Evolutionary conservation across 176 grass and related monocot species (phyloP).

Genomic region (Bromus sterilis): DNA sequence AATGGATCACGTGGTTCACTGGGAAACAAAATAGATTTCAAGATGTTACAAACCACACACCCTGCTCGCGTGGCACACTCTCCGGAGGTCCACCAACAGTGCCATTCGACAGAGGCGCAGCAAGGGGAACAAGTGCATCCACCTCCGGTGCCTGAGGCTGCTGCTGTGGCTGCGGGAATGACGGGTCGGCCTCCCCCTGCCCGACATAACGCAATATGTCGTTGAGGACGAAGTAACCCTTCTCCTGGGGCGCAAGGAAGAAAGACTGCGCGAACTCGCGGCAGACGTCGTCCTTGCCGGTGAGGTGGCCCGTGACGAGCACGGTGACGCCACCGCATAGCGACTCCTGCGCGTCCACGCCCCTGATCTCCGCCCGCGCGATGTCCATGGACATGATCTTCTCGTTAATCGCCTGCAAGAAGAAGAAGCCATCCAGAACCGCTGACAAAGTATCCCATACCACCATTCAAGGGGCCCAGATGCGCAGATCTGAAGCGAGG

Average conservation of each 20-base stretch:
- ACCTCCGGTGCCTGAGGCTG: neutral
- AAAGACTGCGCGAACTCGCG: conserved; percentile 87
- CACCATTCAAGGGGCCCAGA: neutral
- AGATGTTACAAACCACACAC: conserved; percentile 16
- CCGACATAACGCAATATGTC: conserved; percentile 66
- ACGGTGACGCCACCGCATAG: conserved; percentile 72
- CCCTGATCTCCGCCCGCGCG: conserved; percentile 74
- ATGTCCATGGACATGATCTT: conserved; percentile 93
- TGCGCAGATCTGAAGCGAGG: conserved; percentile 32
- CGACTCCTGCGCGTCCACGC: conserved; percentile 83
- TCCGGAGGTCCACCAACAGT: neutral
- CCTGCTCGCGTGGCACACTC: conserved; percentile 23
- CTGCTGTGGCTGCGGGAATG: neutral
- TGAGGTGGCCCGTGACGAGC: conserved; percentile 78
- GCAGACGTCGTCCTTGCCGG: conserved; percentile 32
- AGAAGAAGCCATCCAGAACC: neutral
- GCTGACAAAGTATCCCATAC: neutral
- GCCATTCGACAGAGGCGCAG: conserved; percentile 27
- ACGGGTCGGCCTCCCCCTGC: conserved; percentile 7
- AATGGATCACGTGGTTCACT: neutral
- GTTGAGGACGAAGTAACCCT: conserved; percentile 86
- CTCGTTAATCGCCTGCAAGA: conserved; percentile 63
- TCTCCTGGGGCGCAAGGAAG: conserved; percentile 97
- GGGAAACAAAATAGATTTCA: neutral
- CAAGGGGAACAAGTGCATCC: neutral